Conservation (phyloP, 805 yeast species). For the Kregervanrija fluxuum region DNA sequence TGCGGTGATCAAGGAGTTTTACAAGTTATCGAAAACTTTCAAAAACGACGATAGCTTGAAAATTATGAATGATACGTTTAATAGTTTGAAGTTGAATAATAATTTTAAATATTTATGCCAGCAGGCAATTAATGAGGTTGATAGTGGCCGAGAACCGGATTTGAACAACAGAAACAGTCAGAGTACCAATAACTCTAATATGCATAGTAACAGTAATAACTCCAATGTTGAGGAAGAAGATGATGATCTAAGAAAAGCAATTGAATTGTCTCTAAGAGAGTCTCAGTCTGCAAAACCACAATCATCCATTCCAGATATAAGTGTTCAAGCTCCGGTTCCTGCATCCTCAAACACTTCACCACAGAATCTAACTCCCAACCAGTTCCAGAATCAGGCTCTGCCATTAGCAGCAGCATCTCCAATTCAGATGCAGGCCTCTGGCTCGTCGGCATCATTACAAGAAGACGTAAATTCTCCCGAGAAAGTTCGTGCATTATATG, state of each 20-base stretch:
- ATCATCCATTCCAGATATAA: background rate
- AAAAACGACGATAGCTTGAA: slow-evolving; percentile 67
- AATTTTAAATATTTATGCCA: slow-evolving; percentile 21
- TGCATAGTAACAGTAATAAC: background rate
- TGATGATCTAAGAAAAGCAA: slow-evolving; percentile 68
- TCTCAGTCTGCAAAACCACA: slow-evolving; percentile 23
- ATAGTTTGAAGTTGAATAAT: slow-evolving; percentile 33
- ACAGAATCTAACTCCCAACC: background rate
- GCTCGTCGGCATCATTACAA: slow-evolving; percentile 7
- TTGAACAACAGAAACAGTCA: background rate
- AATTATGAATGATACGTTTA: slow-evolving; percentile 58
- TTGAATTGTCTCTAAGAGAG: slow-evolving; percentile 67
- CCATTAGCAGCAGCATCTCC: slow-evolving; percentile 8
- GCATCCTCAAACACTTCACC: slow-evolving; percentile 1
- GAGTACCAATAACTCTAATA: background rate
- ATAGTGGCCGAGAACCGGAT: slow-evolving; percentile 13
- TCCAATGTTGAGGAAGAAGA: slow-evolving; percentile 44
- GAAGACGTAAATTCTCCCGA: slow-evolving; percentile 15
- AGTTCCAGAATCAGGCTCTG: background rate
- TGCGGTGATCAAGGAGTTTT: slow-evolving; percentile 58
- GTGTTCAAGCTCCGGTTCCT: background rate
- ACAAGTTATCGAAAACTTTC: slow-evolving; percentile 60
- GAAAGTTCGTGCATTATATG: slow-evolving; percentile 77
- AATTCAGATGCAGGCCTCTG: slow-evolving; percentile 2
- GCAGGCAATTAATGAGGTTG: slow-evolving; percentile 24